Base-by-base conservation (phyloP, 441 rosid genomes). In the Eutrema salsugineum region DNA sequence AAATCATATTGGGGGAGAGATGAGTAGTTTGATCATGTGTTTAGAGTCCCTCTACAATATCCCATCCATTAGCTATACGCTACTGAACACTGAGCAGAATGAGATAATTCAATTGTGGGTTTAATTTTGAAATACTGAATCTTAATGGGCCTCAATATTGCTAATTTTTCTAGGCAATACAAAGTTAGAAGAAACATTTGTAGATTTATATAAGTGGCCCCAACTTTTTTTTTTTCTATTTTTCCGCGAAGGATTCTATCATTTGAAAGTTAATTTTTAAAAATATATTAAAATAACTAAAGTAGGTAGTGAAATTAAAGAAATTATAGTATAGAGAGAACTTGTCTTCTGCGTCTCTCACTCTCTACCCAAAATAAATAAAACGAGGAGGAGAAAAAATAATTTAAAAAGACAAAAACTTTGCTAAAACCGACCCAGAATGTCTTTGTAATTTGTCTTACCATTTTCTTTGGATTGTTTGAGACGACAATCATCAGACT, bases 391-490 rank as follows among this genome's bases (percentile, higher is more conserved):
- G 50, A 46, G 11, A 46, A 46, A 8, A 17, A 0, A 3, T 2
- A 0, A 19, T 12, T 0, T 53, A 10, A 11, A 72, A 62, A 32
- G 53, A 61, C 53, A 71, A 40, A 43, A 35, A 0, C 57, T 33
- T 33, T 58, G 79, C 14, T 20, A 6, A 73, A 60, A 68, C 81
- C 64, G 77, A 59, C 77, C 61, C 53, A 28, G 71, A 73, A 58
- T 43, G 66, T 44, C 70, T 40, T 69, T 28, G 48, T 39, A 46
- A 39, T 24, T 51, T 72, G 66, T 63, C 57, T 76, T 54, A 57
- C 68, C 62, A 39, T 68, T 68, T 77, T 64, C 65, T 4, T 28
- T 60, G 43, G 53, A 70, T 43, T 58, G 36, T 51, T 50, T 46
- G 38, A 44, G 55, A 68, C 55, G 55, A 68, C 55, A 50, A 32